Evolutionary conservation across 2,329 filamentous ascomycete genomes (phyloP).

Genomic region (Nakataea oryzae): DNA sequence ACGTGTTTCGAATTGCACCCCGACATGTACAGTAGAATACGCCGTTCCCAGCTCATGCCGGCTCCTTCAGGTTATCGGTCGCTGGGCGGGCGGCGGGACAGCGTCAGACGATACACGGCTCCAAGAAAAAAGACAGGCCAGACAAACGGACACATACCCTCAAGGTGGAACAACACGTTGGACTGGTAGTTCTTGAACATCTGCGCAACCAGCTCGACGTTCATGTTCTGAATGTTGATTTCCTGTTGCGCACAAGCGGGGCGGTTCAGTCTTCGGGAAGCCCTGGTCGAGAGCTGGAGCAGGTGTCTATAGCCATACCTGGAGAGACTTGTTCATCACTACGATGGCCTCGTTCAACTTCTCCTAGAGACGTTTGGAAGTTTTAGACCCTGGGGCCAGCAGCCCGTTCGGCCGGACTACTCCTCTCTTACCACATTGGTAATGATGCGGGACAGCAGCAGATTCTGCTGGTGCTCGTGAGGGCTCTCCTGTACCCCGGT

Average conservation of each 20-base stretch:
- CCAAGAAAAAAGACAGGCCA: too few relatives aligned
- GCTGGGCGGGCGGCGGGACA: slow-evolving; percentile 33
- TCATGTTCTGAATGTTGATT: slow-evolving; percentile 98
- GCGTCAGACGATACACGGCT: neutral
- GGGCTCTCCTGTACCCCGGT: slow-evolving; percentile 62
- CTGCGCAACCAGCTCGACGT: slow-evolving; percentile 91
- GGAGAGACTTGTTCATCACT: slow-evolving; percentile 84
- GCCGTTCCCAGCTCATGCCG: slow-evolving; percentile 45
- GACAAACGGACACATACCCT: slow-evolving; percentile 48
- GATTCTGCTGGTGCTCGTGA: slow-evolving; percentile 93
- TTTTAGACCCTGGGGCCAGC: neutral
- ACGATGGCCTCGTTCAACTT: slow-evolving; percentile 93
- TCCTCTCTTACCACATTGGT: slow-evolving; percentile 77
- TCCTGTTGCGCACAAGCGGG: slow-evolving; percentile 44
- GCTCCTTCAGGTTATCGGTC: slow-evolving; percentile 74
- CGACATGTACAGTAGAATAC: too few relatives aligned
- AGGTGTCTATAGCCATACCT: slow-evolving; percentile 42
- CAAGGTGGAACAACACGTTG: slow-evolving; percentile 92
- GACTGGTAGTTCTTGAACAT: slow-evolving; percentile 99
- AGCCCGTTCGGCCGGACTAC: too few relatives aligned
- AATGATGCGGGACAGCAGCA: slow-evolving; percentile 89
- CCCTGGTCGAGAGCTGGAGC: neutral
- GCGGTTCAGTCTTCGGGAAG: neutral
- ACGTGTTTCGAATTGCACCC: too few relatives aligned
- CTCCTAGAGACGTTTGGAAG: slow-evolving; percentile 39